phyloP scores from a whole-genome alignment of 2,329 filamentous ascomycete genomes.

The Colletotrichum sublineola region DNA sequence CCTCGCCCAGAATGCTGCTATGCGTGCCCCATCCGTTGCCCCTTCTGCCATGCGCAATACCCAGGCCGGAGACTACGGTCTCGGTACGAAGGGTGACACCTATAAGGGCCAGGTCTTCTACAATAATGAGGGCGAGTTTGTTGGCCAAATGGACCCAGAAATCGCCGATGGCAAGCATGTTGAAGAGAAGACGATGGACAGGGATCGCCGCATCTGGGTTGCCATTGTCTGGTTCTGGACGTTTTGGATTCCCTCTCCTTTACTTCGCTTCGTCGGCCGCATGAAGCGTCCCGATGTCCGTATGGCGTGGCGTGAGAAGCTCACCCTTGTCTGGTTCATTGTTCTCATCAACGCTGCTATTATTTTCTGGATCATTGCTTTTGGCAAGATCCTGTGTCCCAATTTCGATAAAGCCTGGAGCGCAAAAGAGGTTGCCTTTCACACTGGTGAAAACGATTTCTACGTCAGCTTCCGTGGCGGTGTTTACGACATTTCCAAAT shows the following conservation, averaged over 20 bases:
- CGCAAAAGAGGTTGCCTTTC: slow-evolving; percentile 74
- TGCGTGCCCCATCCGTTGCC: slow-evolving; percentile 70
- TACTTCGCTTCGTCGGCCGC: slow-evolving; percentile 84
- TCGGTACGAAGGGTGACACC: slow-evolving; percentile 87
- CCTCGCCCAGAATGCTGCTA: slow-evolving; percentile 56
- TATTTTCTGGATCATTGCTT: slow-evolving; percentile 92
- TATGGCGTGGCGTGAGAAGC: slow-evolving; percentile 96
- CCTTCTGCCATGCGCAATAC: slow-evolving; percentile 68
- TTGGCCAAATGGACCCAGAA: slow-evolving; percentile 80
- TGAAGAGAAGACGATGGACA: slow-evolving; percentile 75
- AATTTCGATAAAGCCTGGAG: slow-evolving; percentile 94
- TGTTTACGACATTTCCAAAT: slow-evolving; percentile 93
- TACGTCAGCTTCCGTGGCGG: slow-evolving; percentile 89
- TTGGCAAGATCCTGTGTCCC: slow-evolving; percentile 88
- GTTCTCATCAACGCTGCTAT: slow-evolving; percentile 83
- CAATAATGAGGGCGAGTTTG: slow-evolving; percentile 76
- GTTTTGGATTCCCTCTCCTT: slow-evolving; percentile 92
- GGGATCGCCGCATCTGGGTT: slow-evolving; percentile 82
- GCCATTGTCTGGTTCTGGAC: slow-evolving; percentile 86
- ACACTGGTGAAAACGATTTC: slow-evolving; percentile 81
- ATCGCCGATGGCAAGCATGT: slow-evolving; percentile 82
- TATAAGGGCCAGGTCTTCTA: slow-evolving; percentile 82
- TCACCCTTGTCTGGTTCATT: slow-evolving; percentile 86
- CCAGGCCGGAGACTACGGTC: slow-evolving; percentile 84
- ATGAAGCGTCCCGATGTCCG: slow-evolving; percentile 98